A percentile compares a stretch with the other conserved stretches of the same genome.
Evolutionary conservation across 345 rosid genomes (phyloP).

Genomic region (Hirschfeldia incana): DNA sequence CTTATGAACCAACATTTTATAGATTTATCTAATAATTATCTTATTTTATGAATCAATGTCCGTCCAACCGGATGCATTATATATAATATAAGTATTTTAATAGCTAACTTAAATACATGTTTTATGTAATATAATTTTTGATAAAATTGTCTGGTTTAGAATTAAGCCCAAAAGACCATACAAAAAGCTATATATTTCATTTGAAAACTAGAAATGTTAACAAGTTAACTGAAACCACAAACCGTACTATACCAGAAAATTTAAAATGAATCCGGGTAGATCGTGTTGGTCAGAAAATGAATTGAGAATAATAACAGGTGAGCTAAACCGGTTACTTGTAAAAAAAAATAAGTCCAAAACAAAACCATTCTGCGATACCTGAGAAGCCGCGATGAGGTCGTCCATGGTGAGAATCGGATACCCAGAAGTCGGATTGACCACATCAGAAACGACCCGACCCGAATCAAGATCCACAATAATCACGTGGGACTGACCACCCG

Average conservation of each 20-base stretch:
- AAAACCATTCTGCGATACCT: not conserved
- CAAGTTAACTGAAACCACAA: not conserved
- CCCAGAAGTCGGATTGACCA: not conserved
- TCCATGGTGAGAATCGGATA: slow-evolving; percentile 11
- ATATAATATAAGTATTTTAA: too few relatives aligned
- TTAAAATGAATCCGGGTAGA: not conserved
- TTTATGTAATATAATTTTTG: too few relatives aligned
- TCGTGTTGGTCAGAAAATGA: not conserved
- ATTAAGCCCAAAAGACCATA: not conserved
- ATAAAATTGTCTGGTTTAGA: too few relatives aligned
- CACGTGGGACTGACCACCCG: not conserved
- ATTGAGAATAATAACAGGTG: not conserved
- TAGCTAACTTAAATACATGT: too few relatives aligned
- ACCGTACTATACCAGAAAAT: not conserved
- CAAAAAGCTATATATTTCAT: not conserved
- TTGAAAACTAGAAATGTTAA: not conserved
- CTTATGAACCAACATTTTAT: too few relatives aligned
- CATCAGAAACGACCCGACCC: slow-evolving; percentile 12
- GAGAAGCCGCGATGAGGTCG: not conserved
- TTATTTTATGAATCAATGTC: too few relatives aligned
- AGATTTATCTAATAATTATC: too few relatives aligned
- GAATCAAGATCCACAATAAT: slow-evolving; percentile 6
- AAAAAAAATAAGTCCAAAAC: not conserved
- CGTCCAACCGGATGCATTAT: too few relatives aligned
- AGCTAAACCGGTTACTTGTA: slow-evolving; percentile 1